Evolutionary conservation across 352 stramenopile species (phyloP).

Genomic region (Globisporangium sylvaticum): DNA sequence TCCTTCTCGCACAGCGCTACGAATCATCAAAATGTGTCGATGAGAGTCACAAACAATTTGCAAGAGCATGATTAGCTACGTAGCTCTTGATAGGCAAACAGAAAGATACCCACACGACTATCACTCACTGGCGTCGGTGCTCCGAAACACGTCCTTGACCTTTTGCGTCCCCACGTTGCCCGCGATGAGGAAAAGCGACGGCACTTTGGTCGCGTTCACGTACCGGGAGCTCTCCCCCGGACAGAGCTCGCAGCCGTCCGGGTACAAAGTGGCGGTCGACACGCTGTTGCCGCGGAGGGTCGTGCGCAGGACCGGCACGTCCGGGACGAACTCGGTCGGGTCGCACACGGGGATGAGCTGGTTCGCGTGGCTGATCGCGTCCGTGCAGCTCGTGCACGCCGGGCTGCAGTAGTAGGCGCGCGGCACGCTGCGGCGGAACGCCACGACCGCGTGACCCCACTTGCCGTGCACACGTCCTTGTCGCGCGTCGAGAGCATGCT

Average conservation of each 20-base stretch:
- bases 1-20: constrained; percentile 73
- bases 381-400: constrained; percentile 41
- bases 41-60: constrained; percentile 1
- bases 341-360: constrained; percentile 68
- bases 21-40: background rate
- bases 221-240: constrained; percentile 35
- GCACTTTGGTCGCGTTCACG: constrained; percentile 48
- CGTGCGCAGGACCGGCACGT: constrained; percentile 30
- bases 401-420: constrained; percentile 54
- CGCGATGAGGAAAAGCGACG: constrained; percentile 57
- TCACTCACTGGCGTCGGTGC: constrained; percentile 58
- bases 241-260: constrained; percentile 69
- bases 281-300: constrained; percentile 43
- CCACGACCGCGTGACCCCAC: constrained; percentile 62
- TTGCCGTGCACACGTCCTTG: constrained; percentile 64
- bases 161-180: constrained; percentile 71
- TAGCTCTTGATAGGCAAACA: background rate
- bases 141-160: constrained; percentile 70
- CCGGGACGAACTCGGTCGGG: constrained; percentile 25
- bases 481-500: constrained; percentile 51
- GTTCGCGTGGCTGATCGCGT: constrained; percentile 41
- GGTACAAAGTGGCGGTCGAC: constrained; percentile 56
- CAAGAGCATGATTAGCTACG: background rate
- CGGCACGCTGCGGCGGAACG: constrained; percentile 45
- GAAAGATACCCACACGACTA: background rate